Evolutionary conservation across 2,329 filamentous ascomycete genomes (phyloP).

Genomic region (Xylariales sp.): DNA sequence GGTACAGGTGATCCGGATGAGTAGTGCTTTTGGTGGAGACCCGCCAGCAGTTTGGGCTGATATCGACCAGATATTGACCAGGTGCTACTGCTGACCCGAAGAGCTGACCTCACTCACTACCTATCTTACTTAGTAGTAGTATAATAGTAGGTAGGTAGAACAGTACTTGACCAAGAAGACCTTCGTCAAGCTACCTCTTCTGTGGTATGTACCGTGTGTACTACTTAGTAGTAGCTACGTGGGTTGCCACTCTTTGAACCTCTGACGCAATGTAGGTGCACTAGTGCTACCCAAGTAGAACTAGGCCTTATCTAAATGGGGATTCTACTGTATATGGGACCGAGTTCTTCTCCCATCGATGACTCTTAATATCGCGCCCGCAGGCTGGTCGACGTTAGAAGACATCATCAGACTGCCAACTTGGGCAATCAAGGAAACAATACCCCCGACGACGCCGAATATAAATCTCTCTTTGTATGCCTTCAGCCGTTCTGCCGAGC

Average conservation of each 20-base stretch:
- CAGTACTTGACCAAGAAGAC: no score
- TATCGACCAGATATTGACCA: neutral
- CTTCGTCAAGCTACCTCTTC: no score
- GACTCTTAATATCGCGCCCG: neutral
- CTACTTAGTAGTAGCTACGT: no score
- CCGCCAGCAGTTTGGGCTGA: conserved; percentile 26
- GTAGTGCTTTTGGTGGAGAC: conserved; percentile 22
- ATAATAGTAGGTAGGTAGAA: no score
- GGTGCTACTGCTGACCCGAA: neutral
- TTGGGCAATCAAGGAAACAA: conserved; percentile 5
- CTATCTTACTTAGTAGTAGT: no score
- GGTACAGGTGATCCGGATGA: conserved; percentile 26
- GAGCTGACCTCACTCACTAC: neutral
- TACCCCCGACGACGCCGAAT: neutral
- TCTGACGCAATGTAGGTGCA: conserved; percentile 11
- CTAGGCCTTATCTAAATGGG: neutral
- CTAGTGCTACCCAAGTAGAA: neutral
- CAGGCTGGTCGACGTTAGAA: conserved; percentile 17
- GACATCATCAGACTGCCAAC: conserved; percentile 21
- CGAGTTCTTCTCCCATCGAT: conserved; percentile 13
- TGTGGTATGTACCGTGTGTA: no score
- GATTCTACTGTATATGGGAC: conserved; percentile 14
- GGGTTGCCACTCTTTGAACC: conserved; percentile 5
- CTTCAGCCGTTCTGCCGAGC: conserved; percentile 15
- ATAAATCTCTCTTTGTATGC: neutral